Evolutionary conservation across 2,329 filamentous ascomycete species (phyloP).

Genomic region (Fusarium nanum): DNA sequence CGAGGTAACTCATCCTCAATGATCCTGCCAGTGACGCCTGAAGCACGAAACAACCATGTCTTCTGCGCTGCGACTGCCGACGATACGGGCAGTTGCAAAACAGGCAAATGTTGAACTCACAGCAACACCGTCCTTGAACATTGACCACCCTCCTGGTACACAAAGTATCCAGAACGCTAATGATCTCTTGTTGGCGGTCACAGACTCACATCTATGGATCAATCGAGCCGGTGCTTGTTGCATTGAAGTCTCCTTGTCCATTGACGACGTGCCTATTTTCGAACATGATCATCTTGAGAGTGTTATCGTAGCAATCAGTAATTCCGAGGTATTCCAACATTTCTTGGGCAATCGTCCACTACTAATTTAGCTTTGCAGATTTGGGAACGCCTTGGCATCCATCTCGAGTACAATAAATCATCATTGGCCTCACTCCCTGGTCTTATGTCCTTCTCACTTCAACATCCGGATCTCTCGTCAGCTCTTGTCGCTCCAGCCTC

Average conservation of each 20-base stretch:
- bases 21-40: neutral
- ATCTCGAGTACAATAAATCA: slow-evolving; percentile 38
- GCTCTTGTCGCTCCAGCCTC: slow-evolving; percentile 46
- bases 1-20: no score
- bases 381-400: slow-evolving; percentile 50
- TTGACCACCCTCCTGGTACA: slow-evolving; percentile 41
- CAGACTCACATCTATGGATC: slow-evolving; percentile 50
- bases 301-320: slow-evolving; percentile 38
- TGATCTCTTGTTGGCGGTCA: slow-evolving; percentile 42
- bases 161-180: slow-evolving; percentile 26
- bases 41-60: slow-evolving; percentile 6
- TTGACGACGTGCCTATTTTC: slow-evolving; percentile 33
- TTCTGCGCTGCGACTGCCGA: slow-evolving; percentile 42
- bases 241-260: slow-evolving; percentile 45
- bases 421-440: slow-evolving; percentile 19
- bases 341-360: neutral
- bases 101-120: slow-evolving; percentile 41
- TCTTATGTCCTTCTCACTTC: slow-evolving; percentile 50
- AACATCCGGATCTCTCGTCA: slow-evolving; percentile 52
- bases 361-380: slow-evolving; percentile 38
- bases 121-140: slow-evolving; percentile 43
- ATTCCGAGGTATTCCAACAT: slow-evolving; percentile 44
- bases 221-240: slow-evolving; percentile 47
- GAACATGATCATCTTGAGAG: slow-evolving; percentile 18
- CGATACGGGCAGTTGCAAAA: slow-evolving; percentile 38